A percentile compares a stretch with the other conserved stretches of the same genome.
phyloP scores from a whole-genome alignment of 371 early-diverging fungal genomes.

The Phascolomyces articulosus region DNA sequence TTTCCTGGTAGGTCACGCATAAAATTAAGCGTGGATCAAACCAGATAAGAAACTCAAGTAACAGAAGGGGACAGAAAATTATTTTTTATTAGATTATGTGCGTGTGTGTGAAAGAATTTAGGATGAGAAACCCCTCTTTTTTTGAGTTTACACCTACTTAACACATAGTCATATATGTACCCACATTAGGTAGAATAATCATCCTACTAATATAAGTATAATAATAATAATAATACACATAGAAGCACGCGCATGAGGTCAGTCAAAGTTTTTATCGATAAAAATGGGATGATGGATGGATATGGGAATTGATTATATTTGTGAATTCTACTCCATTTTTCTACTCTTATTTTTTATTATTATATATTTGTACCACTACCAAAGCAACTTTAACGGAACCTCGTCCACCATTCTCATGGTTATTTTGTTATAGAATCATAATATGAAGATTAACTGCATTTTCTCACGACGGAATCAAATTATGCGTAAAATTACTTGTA shows the following conservation, averaged over 20 bases:
- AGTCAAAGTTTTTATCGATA: slow-evolving; percentile 1
- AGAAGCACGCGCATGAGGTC: background rate
- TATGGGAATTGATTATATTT: slow-evolving; percentile 6
- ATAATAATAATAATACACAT: background rate
- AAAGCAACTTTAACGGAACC: no score
- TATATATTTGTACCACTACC: no score
- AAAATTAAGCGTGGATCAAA: slow-evolving; percentile 12
- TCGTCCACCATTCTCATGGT: no score
- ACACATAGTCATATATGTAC: no score
- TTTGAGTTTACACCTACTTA: background rate
- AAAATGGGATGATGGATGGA: background rate
- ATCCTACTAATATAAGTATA: no score
- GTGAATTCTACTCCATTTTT: background rate
- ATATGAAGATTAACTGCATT: no score
- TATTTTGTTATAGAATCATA: no score
- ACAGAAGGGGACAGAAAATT: background rate
- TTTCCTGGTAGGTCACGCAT: slow-evolving; percentile 11
- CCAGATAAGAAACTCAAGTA: slow-evolving; percentile 14
- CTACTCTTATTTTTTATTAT: background rate
- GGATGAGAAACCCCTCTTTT: background rate
- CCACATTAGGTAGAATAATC: no score
- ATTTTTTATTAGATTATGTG: background rate
- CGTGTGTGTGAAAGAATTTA: background rate
- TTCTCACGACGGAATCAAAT: background rate
- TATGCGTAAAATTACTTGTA: background rate